Conservation (phyloP, 176 grass and related monocot genomes). For the Luzula sylvatica region DNA sequence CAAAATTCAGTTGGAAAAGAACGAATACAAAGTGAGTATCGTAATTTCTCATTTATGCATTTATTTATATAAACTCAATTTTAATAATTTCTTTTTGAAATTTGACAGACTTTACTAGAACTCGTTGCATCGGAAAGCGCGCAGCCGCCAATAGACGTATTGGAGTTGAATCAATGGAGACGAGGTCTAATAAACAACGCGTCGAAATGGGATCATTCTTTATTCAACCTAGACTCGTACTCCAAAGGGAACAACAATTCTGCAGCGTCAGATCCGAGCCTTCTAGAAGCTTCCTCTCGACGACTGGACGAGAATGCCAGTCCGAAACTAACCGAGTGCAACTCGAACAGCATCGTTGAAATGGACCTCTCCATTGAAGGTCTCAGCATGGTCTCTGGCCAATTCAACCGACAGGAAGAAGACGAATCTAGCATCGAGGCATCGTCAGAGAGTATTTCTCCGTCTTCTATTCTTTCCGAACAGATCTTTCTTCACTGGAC, state of each 20-base stretch:
- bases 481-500: slow-evolving; percentile 90
- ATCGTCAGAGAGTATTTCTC: slow-evolving; percentile 34
- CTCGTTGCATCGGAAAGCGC: slow-evolving; percentile 31
- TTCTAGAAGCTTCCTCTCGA: slow-evolving; percentile 23
- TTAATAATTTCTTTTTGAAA: neutral
- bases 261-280: slow-evolving; percentile 25
- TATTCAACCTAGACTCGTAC: slow-evolving; percentile 58
- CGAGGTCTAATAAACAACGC: slow-evolving; percentile 53
- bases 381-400: slow-evolving; percentile 22
- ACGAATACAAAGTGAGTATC: slow-evolving; percentile 75
- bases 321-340: slow-evolving; percentile 29
- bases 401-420: slow-evolving; percentile 11
- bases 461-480: slow-evolving; percentile 69
- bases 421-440: slow-evolving; percentile 27
- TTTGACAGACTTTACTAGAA: slow-evolving; percentile 34
- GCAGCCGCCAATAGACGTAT: slow-evolving; percentile 51
- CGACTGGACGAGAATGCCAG: slow-evolving; percentile 23
- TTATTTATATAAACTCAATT: neutral
- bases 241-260: slow-evolving; percentile 41
- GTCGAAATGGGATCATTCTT: slow-evolving; percentile 54
- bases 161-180: slow-evolving; percentile 66
- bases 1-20: slow-evolving; percentile 46
- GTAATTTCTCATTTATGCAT: neutral
- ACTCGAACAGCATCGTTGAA: slow-evolving; percentile 29
- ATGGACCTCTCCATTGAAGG: slow-evolving; percentile 33